Conservation (phyloP, 208 protist species). For the Acanthamoeba triangularis region DNA sequence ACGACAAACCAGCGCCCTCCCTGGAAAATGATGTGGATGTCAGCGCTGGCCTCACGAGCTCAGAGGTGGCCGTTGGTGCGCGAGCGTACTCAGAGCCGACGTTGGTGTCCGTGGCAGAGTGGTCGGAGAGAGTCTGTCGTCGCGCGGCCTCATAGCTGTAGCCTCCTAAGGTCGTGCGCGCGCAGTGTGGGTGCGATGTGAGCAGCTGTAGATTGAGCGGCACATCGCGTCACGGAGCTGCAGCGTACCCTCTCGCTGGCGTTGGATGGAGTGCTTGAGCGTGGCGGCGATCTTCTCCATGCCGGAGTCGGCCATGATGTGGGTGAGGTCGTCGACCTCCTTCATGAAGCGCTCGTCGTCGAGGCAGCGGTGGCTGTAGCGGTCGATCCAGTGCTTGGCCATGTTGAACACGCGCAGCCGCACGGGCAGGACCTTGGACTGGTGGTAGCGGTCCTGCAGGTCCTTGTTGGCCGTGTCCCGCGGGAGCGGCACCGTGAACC, state of each 20-base stretch:
- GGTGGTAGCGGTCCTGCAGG: slow-evolving; percentile 3
- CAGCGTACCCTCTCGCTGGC: slow-evolving; percentile 18
- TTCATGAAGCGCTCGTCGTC: slow-evolving; percentile 37
- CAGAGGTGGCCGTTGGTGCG: no score
- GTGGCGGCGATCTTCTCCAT: slow-evolving; percentile 43
- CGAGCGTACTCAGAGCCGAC: neutral
- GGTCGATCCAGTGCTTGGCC: slow-evolving; percentile 55
- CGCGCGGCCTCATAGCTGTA: slow-evolving; percentile 10
- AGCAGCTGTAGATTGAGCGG: neutral
- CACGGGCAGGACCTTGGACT: slow-evolving; percentile 29
- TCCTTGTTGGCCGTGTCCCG: slow-evolving; percentile 28
- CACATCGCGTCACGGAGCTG: no score
- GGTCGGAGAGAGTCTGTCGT: neutral
- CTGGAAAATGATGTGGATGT: neutral
- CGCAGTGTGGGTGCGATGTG: neutral
- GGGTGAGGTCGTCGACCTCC: slow-evolving; percentile 24
- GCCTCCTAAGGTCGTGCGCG: neutral
- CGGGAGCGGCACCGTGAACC: slow-evolving; percentile 6
- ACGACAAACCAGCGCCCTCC: neutral
- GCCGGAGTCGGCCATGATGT: slow-evolving; percentile 9
- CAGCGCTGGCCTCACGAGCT: neutral
- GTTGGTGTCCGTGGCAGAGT: neutral
- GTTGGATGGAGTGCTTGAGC: neutral
- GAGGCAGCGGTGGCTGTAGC: slow-evolving; percentile 27
- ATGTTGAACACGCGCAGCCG: slow-evolving; percentile 64